Evolutionary conservation across 1,139 yeast genomes (phyloP).

Genomic region (Candida tropicalis): DNA sequence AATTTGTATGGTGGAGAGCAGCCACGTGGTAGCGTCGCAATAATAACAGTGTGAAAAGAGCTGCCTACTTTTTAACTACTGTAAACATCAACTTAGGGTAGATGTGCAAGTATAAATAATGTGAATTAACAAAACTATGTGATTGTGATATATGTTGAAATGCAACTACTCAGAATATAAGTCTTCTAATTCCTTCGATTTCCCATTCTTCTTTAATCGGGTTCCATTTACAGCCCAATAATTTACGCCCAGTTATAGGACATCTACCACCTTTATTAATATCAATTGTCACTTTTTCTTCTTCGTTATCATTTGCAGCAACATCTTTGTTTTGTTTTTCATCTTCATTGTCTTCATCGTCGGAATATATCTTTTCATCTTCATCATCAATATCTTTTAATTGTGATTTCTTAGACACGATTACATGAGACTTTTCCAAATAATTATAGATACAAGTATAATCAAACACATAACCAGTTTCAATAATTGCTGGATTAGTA

Average conservation of each 20-base stretch:
- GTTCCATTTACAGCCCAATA: conserved; percentile 75
- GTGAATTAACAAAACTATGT: too few relatives aligned
- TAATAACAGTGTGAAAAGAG: too few relatives aligned
- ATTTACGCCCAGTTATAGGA: conserved; percentile 76
- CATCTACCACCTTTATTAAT: conserved; percentile 69
- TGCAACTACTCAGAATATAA: conserved; percentile 55
- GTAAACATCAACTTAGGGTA: too few relatives aligned
- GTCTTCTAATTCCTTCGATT: conserved; percentile 70
- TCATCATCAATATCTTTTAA: conserved; percentile 18
- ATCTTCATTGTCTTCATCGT: conserved; percentile 23
- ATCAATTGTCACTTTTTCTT: conserved; percentile 19
- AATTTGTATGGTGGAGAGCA: too few relatives aligned
- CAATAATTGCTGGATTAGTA: conserved; percentile 82
- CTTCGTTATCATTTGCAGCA: conserved; percentile 23
- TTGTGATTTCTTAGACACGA: conserved; percentile 26
- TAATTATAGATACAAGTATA: conserved; percentile 81
- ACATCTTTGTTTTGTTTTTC: conserved; percentile 13
- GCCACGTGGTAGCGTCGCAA: too few relatives aligned
- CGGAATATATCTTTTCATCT: conserved; percentile 21
- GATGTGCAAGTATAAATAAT: too few relatives aligned
- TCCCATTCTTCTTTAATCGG: conserved; percentile 64
- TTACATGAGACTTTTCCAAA: conserved; percentile 50
- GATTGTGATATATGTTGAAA: too few relatives aligned
- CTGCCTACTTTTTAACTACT: too few relatives aligned
- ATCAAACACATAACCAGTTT: conserved; percentile 90